Base-by-base conservation (phyloP, 345 rosid species). In the Dimocarpus longan region DNA sequence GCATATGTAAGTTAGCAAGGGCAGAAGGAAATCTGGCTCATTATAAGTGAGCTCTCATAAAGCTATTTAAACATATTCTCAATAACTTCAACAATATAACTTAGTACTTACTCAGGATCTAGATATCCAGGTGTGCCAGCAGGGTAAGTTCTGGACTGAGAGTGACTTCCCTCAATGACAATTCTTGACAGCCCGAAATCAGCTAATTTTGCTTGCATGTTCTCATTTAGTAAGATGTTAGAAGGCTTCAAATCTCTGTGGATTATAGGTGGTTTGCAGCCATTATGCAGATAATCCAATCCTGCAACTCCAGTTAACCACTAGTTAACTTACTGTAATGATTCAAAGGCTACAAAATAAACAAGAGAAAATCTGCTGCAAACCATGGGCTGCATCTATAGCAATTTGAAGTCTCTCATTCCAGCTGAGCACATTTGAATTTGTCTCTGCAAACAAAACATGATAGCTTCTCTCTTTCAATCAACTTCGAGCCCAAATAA, bases 181-280 rank as follows among this genome's bases (percentile, higher is more conserved):
- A 74, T 39, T 74, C 63, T 83, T 5, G 88, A 87, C 70, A 85
- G 73, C 43, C 88, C 90, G 37, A 87, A 87, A 80, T 87, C 90
- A 32, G 81, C 85, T 16, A 85, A 77, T 74, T 80, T 81, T 60
- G 88, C 88, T 12, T 83, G 81, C 86, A 75, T 71, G 81, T 81
- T 85, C 10, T 83, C 84, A 73, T 80, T 80, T 62, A 87, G 78
- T 77, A 87, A 81, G 74, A 85, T 85, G 83, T 85, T 87, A 73
- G 86, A 40, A 22, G 85, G 54, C 77, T 85, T 85, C 54, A 87
- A 82, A 81, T 87, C 90, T 74, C 90, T 75, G 43, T 85, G 85
- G 57, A 81, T 28, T 40, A 81, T 76, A 1, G 83, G 68, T 4
- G 80, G 83, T 73, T 73, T 66, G 68, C 77, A 81, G 5, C 77